phyloP scores from a whole-genome alignment of 805 yeast genomes.

The Lachancea nothofagi region DNA sequence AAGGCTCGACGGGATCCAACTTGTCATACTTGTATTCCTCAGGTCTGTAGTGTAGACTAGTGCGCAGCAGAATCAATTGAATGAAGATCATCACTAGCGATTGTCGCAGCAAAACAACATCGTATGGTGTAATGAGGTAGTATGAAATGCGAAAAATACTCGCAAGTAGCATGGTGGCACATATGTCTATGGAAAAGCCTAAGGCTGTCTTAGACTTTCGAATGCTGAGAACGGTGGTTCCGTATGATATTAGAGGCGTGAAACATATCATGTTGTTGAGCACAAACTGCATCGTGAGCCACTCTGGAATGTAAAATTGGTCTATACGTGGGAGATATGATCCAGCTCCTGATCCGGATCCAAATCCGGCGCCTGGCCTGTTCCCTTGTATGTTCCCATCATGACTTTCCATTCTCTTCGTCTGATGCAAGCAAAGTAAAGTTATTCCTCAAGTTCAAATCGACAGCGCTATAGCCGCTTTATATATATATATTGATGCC shows the following conservation, averaged over 20 bases:
- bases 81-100: constrained; percentile 79
- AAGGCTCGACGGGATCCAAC: constrained; percentile 34
- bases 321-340: constrained; percentile 36
- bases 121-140: constrained; percentile 76
- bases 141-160: constrained; percentile 68
- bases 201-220: constrained; percentile 55
- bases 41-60: constrained; percentile 56
- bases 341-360: constrained; percentile 2
- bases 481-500: too few species aligned
- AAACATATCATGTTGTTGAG: constrained; percentile 64
- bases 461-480: too few species aligned
- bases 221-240: constrained; percentile 71
- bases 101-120: constrained; percentile 70
- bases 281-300: constrained; percentile 49
- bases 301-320: constrained; percentile 44
- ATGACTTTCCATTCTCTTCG: too few species aligned
- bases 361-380: constrained; percentile 1
- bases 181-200: constrained; percentile 88
- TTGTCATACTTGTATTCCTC: constrained; percentile 37
- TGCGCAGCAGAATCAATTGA: constrained; percentile 58
- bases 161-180: constrained; percentile 84
- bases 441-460: not conserved
- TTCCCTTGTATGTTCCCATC: too few species aligned
- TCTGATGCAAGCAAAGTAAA: too few species aligned
- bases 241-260: constrained; percentile 84